A percentile compares a stretch with the other conserved stretches of the same genome.
Conservation (phyloP, 1,284 basidiomycete genomes). For the Apiotrichum domesticum region DNA sequence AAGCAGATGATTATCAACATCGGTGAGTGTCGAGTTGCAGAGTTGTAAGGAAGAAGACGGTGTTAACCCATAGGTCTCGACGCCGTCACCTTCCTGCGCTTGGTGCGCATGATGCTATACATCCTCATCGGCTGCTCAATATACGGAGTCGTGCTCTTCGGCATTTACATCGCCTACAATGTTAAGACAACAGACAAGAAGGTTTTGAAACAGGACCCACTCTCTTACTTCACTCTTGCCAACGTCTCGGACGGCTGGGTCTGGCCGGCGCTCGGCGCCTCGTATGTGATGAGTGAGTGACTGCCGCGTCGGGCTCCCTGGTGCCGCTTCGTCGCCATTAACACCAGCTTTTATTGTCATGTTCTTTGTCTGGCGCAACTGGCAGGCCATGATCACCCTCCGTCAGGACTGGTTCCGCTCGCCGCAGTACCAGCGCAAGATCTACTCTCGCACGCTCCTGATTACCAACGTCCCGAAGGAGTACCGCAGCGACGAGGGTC, state of each 20-base stretch:
- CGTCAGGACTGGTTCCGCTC: constrained; percentile 46
- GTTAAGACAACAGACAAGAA: constrained; percentile 53
- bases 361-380: constrained; percentile 59
- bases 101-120: constrained; percentile 72
- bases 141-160: constrained; percentile 65
- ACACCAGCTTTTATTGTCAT: constrained; percentile 34
- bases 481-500: constrained; percentile 67
- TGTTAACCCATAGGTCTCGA: constrained; percentile 56
- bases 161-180: constrained; percentile 60
- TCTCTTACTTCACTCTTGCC: constrained; percentile 72
- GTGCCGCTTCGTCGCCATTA: constrained; percentile 34
- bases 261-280: constrained; percentile 67
- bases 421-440: constrained; percentile 42
- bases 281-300: constrained; percentile 61
- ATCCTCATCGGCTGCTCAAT: constrained; percentile 61
- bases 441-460: constrained; percentile 47
- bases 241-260: constrained; percentile 62
- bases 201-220: constrained; percentile 46
- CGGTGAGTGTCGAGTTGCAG: constrained; percentile 45
- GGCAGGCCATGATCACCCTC: constrained; percentile 58
- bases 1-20: constrained; percentile 81
- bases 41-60: no score
- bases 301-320: neutral
- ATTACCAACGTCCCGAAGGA: constrained; percentile 66
- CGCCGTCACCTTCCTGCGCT: constrained; percentile 86